A percentile compares a stretch with the other conserved stretches of the same genome.
These are phyloP conservation scores for Trametes pubescens DNA, from an alignment of 1,284 basidiomycete genomes.

Conservation along the genomic window DNA sequence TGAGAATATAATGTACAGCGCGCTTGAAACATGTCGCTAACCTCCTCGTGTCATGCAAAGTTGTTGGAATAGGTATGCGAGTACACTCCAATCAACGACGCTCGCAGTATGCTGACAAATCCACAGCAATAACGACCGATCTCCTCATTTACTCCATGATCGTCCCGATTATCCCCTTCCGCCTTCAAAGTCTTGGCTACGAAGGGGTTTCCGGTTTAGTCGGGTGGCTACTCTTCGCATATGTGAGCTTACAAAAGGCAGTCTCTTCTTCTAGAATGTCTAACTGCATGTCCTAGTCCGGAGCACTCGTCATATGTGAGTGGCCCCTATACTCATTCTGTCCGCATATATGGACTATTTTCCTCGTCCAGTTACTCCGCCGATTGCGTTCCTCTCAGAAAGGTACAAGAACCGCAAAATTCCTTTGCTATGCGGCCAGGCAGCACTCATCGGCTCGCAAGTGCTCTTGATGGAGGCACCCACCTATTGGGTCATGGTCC, in stretches of 20 bases:
- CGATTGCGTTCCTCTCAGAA: constrained; percentile 75
- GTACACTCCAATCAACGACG: background rate
- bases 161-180: constrained; percentile 81
- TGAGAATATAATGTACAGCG: background rate
- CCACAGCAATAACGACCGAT: constrained; percentile 67
- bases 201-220: constrained; percentile 61
- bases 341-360: background rate
- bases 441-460: constrained; percentile 64
- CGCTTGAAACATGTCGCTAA: background rate
- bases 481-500: constrained; percentile 73
- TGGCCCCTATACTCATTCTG: background rate
- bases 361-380: constrained; percentile 63
- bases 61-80: constrained; percentile 24
- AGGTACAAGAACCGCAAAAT: constrained; percentile 59
- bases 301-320: constrained; percentile 45
- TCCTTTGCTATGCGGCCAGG: constrained; percentile 67
- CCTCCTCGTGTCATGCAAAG: background rate
- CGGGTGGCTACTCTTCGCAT: constrained; percentile 75
- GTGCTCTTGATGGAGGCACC: constrained; percentile 82
- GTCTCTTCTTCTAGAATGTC: background rate
- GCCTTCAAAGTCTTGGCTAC: constrained; percentile 65
- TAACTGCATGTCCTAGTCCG: constrained; percentile 38
- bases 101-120: background rate
- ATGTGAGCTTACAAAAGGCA: constrained; percentile 48
- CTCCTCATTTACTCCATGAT: constrained; percentile 73